A percentile compares a stretch with the other conserved stretches of the same genome.
These are phyloP conservation scores for Sporothrix mexicana DNA, from an alignment of 2,329 filamentous ascomycete species.

Conservation along the genomic window DNA sequence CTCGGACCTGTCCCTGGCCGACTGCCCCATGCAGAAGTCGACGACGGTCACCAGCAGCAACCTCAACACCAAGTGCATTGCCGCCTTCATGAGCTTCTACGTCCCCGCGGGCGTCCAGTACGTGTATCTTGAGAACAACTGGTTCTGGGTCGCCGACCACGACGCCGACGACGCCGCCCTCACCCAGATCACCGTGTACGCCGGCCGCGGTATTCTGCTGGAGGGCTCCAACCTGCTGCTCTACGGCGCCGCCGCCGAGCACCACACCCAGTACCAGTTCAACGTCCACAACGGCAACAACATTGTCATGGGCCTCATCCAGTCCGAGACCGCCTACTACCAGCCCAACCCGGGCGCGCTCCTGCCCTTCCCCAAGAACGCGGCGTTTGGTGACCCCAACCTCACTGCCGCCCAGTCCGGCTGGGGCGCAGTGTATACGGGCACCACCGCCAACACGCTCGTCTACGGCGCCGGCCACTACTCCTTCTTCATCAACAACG, in stretches of 20 bases:
- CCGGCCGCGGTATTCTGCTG: conserved; percentile 56
- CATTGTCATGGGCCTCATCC: conserved; percentile 68
- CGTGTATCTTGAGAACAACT: conserved; percentile 58
- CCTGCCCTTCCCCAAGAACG: conserved; percentile 38
- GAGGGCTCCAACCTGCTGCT: conserved; percentile 62
- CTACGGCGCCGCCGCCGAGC: conserved; percentile 68
- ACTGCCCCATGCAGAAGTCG: conserved; percentile 52
- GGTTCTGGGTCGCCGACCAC: conserved; percentile 74
- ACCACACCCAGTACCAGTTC: conserved; percentile 71
- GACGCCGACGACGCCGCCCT: conserved; percentile 44
- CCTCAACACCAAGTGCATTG: conserved; percentile 63
- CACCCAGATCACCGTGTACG: conserved; percentile 54
- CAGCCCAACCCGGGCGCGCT: conserved; percentile 62
- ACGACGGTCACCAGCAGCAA: conserved; percentile 47
- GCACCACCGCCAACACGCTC: conserved; percentile 53
- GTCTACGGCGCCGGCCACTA: conserved; percentile 67
- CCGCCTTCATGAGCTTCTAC: conserved; percentile 60
- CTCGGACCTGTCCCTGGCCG: conserved; percentile 67
- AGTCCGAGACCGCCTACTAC: conserved; percentile 75
- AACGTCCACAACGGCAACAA: conserved; percentile 66
- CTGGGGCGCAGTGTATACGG: conserved; percentile 67
- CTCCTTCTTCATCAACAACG: conserved; percentile 64
- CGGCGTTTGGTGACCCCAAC: conserved; percentile 52
- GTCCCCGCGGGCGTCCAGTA: conserved; percentile 52
- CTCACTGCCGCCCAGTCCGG: conserved; percentile 53